Base-by-base conservation (phyloP, 2,329 filamentous ascomycete species). In the Fusarium austroafricanum region DNA sequence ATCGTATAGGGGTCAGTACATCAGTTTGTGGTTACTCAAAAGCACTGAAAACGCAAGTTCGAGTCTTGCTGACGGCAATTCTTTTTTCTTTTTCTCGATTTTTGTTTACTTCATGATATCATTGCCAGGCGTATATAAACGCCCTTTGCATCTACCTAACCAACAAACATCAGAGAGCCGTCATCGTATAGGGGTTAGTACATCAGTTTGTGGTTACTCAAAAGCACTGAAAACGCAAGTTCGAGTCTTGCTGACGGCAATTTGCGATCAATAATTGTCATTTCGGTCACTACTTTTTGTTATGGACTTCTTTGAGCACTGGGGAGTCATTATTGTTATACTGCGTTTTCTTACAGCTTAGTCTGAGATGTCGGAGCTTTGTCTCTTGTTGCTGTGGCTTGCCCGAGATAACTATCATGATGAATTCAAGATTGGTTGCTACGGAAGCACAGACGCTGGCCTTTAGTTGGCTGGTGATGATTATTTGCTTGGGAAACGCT, bases 1-100 rank as follows among this genome's bases (percentile, higher is more conserved):
- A 61, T 74, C 65, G 73, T 76, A 69, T 75, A 76, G 72, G 64
- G 74, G 74, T 72, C 52, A 74, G 72, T 65, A 75, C 72, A 72
- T 65, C 68, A 74, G 69, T 73, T 76, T 75, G 74, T 76, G 74
- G 72, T 50, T 62, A n/a, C 46, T 44, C 44, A 31, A 43, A 74
- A 65, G 58, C 73, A 75, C 72, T 75, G 71, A 68, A 73, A 75
- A 75, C 72, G 62, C 65, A 73, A 65, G 74, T 74, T 76, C 72
- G 72, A 76, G 69, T 76, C 70, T 69, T 65, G 61, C 51, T 66
- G 54, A 60, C 65, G 68, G 68, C 68, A 73, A 57, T 47, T 46
- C 51, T 50, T 61, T 67, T 33, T 4, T 12, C 14, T 51, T 49
- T 55, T 33, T 29, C 28, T 21, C 15, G 11, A 29, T 28, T 60